Evolutionary conservation across 2,329 filamentous ascomycete genomes (phyloP).

Genomic region (Sarocladium strictum): DNA sequence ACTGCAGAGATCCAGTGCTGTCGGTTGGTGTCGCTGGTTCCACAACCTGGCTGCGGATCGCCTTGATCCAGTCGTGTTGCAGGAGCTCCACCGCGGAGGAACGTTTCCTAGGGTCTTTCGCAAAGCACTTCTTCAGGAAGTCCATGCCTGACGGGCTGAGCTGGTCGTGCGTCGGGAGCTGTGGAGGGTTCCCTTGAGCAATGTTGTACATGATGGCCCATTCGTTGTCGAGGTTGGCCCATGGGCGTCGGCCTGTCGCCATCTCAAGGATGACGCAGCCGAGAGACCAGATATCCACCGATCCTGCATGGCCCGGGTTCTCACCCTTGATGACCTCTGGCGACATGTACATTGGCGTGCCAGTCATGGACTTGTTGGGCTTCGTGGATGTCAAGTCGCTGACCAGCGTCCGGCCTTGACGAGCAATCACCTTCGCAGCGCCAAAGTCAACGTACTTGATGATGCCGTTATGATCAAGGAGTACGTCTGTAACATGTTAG

Average conservation of each 20-base stretch:
- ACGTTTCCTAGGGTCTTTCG: slow-evolving; percentile 71
- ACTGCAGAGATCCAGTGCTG: slow-evolving; percentile 34
- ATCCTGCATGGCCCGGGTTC: slow-evolving; percentile 70
- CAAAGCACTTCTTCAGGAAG: slow-evolving; percentile 82
- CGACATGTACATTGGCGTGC: slow-evolving; percentile 99
- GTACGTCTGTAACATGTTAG: slow-evolving; percentile 59
- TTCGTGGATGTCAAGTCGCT: slow-evolving; percentile 50
- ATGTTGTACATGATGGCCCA: slow-evolving; percentile 99
- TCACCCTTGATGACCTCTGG: slow-evolving; percentile 96
- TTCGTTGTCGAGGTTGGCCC: slow-evolving; percentile 95
- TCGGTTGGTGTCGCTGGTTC: slow-evolving; percentile 60
- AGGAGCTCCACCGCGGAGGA: slow-evolving; percentile 82
- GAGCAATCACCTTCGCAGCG: slow-evolving; percentile 92
- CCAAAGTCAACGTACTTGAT: slow-evolving; percentile 99
- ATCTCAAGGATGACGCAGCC: slow-evolving; percentile 97
- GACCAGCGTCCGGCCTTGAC: slow-evolving; percentile 82
- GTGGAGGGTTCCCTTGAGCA: slow-evolving; percentile 88
- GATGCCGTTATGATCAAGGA: slow-evolving; percentile 94
- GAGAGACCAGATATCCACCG: slow-evolving; percentile 93
- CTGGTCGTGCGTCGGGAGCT: slow-evolving; percentile 75
- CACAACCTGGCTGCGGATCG: slow-evolving; percentile 58
- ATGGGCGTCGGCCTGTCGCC: slow-evolving; percentile 89
- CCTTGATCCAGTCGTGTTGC: slow-evolving; percentile 86
- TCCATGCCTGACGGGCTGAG: slow-evolving; percentile 80
- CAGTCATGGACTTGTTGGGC: slow-evolving; percentile 88